Evolutionary conservation across 768 basidiomycete species (phyloP), one percentile per base, ranked within the genome.

Genomic region (Amanita subjunquillea): DNA sequence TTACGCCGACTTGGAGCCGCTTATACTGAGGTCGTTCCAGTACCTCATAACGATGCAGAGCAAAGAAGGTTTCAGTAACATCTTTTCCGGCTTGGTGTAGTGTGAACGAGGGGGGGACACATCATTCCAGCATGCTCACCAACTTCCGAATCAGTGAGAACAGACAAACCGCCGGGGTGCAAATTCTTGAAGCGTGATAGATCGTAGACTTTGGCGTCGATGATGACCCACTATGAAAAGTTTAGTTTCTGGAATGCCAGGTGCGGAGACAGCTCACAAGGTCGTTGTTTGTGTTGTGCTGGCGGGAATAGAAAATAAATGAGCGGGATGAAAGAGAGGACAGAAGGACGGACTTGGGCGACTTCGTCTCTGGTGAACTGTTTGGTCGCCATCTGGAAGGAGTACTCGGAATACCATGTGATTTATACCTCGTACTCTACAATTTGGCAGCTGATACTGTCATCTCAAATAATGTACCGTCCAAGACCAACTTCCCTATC

Each of bases 191-290:
- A 94, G 59, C 75, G 80, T 17, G 84, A 79, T 17, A 94, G 67
- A 67, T 93, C 83, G 65, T 83, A 92, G 30, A 91, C 91, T 61
- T 84, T 87, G 27, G 82, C 74, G 63, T 95, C 90, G 57, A 92
- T 79, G 56, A 91, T 77, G 43, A 92, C 69, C 89, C 89, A 92
- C 83, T 88, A 54, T 30, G 25, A 34, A 15, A 20, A 12, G 25
- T 41, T 8, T 53, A 40, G 39, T 46, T 8, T 40, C 40, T 39
- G 25, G 13, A 41, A 29, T 25, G 9, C 42, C 30, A 12, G 6
- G 25, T 12, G 46, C 20, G 15, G 46, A 20, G 37, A 5, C 23
- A 60, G 34, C 76, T 57, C 56, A 81, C 82, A 50, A 91, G 72
- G 69, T 91, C 88, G 53, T 82, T 85, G 34, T 75, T 70, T 58